Percentiles rank a stretch among this genome's conserved stretches.
These are phyloP conservation scores for Ziziphus jujuba DNA, from an alignment of 306 rosid genomes.

Conservation along the genomic window DNA sequence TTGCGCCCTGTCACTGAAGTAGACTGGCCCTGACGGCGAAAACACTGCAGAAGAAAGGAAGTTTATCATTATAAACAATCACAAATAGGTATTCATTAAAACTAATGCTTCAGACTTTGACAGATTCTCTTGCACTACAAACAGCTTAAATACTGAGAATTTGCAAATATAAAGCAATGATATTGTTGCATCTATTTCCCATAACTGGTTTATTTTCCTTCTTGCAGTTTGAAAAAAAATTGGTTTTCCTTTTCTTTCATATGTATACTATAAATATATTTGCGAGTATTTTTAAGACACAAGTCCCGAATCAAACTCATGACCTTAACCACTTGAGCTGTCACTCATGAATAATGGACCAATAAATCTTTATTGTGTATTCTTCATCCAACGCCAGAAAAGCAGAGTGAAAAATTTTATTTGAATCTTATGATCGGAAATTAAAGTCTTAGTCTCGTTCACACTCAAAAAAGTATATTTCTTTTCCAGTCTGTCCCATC, in stretches of 20 bases:
- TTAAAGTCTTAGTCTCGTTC: background rate
- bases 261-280: too few species aligned
- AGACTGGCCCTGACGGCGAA: conserved; percentile 92
- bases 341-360: too few species aligned
- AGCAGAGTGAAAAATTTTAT: background rate
- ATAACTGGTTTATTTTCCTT: background rate
- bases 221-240: background rate
- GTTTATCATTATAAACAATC: conserved; percentile 2
- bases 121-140: background rate
- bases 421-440: background rate
- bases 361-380: too few species aligned
- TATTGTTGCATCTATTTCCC: conserved; percentile 2
- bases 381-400: background rate
- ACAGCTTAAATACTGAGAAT: background rate
- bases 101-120: background rate
- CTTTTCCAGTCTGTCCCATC: conserved; percentile 3
- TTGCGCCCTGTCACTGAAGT: conserved; percentile 88
- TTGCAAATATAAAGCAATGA: background rate
- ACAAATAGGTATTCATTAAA: background rate
- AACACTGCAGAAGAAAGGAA: conserved; percentile 70
- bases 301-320: too few species aligned
- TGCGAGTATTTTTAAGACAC: background rate
- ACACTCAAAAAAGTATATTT: background rate
- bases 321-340: too few species aligned
- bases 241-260: too few species aligned